Evolutionary conservation across 1,139 yeast genomes (phyloP).

Genomic region (Insectozyma bohioensis): DNA sequence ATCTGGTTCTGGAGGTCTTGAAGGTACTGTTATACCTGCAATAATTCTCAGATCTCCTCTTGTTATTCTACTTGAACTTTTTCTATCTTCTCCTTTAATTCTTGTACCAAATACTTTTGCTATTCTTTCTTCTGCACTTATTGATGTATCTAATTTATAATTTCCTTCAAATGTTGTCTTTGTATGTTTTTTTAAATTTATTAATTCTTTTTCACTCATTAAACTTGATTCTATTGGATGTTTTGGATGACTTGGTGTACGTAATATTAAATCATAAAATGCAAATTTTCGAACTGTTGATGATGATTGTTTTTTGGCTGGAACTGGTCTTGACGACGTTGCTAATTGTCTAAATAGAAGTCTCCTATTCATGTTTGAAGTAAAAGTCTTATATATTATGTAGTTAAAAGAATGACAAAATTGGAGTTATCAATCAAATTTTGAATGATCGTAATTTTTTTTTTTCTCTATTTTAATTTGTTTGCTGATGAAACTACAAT

Average conservation of each 20-base stretch:
- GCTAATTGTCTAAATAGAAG: conserved; percentile 5
- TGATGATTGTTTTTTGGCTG: conserved; percentile 3
- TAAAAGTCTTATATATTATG: neutral
- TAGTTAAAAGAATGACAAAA: too few species aligned
- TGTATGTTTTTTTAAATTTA: conserved; percentile 20
- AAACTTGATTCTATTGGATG: conserved; percentile 33
- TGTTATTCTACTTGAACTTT: conserved; percentile 49
- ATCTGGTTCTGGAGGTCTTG: conserved; percentile 83
- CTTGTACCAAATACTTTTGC: conserved; percentile 58
- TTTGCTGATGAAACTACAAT: too few species aligned
- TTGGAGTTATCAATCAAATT: too few species aligned
- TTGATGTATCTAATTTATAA: conserved; percentile 28
- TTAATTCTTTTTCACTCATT: conserved; percentile 23
- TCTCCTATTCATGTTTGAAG: neutral
- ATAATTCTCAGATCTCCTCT: conserved; percentile 46
- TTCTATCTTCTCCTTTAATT: conserved; percentile 52
- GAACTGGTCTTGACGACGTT: conserved; percentile 10
- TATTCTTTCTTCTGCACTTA: conserved; percentile 50
- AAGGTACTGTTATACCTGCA: conserved; percentile 78
- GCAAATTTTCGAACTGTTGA: conserved; percentile 20
- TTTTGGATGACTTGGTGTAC: conserved; percentile 34
- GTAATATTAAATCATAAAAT: conserved; percentile 39
- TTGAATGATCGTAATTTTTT: conserved; percentile 3
- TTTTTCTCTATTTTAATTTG: neutral
- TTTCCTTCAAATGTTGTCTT: conserved; percentile 48